Percentiles rank a stretch among this genome's conserved stretches.
Evolutionary conservation across 1,139 yeast species (phyloP).

Genomic region (Debaryomyces udenii): DNA sequence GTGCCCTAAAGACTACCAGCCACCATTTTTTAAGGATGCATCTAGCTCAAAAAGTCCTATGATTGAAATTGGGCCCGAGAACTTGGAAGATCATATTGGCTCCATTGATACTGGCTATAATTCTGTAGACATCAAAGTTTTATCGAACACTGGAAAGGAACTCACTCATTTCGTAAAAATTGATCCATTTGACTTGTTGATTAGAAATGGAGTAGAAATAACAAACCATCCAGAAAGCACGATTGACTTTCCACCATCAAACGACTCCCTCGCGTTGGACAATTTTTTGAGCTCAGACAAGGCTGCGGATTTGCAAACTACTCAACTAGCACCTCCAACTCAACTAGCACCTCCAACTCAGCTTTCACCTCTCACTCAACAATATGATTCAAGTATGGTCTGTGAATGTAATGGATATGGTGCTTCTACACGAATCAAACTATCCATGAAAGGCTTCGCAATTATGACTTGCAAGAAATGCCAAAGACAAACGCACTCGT

Average conservation of each 20-base stretch:
- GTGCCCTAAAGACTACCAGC: slow-evolving; percentile 52
- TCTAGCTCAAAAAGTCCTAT: slow-evolving; percentile 17
- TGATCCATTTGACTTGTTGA: slow-evolving; percentile 20
- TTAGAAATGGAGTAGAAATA: slow-evolving; percentile 1
- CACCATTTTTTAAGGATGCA: slow-evolving; percentile 30
- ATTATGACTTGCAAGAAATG: slow-evolving; percentile 17
- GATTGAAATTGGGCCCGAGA: slow-evolving; percentile 14
- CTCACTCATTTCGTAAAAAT: slow-evolving; percentile 6
- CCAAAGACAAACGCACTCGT: slow-evolving; percentile 16
- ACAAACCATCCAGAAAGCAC: background rate
- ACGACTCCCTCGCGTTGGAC: slow-evolving; percentile 14
- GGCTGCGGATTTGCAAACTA: slow-evolving; percentile 2
- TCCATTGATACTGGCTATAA: slow-evolving; percentile 13
- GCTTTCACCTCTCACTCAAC: slow-evolving; percentile 3
- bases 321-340: slow-evolving; percentile 10
- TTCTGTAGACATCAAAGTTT: slow-evolving; percentile 3
- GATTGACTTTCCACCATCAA: slow-evolving; percentile 5
- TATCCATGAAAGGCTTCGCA: slow-evolving; percentile 7
- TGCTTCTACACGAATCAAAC: slow-evolving; percentile 1
- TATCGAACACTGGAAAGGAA: slow-evolving; percentile 5
- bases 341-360: background rate
- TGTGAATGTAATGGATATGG: slow-evolving; percentile 8
- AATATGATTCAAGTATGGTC: slow-evolving; percentile 3
- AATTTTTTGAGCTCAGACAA: slow-evolving; percentile 12
- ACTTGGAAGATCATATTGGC: slow-evolving; percentile 12